Evolutionary conservation across 2,329 filamentous ascomycete species (phyloP), one percentile per base, ranked within the genome.

Genomic region (Raffaelea albimanens): DNA sequence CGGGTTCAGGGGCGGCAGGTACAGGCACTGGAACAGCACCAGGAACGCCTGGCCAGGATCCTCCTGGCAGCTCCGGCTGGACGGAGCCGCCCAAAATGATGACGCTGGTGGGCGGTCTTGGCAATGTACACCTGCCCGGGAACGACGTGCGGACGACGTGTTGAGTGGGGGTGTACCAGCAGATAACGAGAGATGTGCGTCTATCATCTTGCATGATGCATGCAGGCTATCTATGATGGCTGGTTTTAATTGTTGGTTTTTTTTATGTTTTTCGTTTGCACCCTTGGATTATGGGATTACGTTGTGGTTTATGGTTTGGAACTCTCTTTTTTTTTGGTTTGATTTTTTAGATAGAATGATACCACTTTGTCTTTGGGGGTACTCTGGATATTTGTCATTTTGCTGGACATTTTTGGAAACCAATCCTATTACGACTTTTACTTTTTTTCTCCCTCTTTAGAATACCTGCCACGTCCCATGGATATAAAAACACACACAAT

Each of bases 81-180:
- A 7, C 14, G 25, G 40, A 44, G 34, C 39, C 48, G 43, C 44
- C 43, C 48, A 50, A 48, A 45, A 52, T 52, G 44, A 21, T 50
- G 48, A 46, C 52, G 36, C 44, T 54, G 7, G 46, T 50, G 8
- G 46, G 48, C 5, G 50, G 44, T n/a, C 46, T 54, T 43, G 43
- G 50, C 23, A 48, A 49, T 13, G 49, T 54, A 42, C 44, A 20
- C 5, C 46, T 52, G 3, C 44, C 48, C 20, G 43, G 46, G 18
- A 45, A 41, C 4, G 49, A 50, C 40, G 47, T 52, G 42, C 48
- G 44, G 47, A 45, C 52, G 39, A 47, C 45, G 9, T 53, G 51
- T 33, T 53, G 18, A 25, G 23, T 14, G 18, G 8, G 43, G 43
- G 43, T 7, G 20, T 5, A 9, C 40, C 29, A 18, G 7, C 34